Evolutionary conservation across 768 basidiomycete genomes (phyloP), one percentile per base, ranked within the genome.

Genomic region (Podaxis sp.): DNA sequence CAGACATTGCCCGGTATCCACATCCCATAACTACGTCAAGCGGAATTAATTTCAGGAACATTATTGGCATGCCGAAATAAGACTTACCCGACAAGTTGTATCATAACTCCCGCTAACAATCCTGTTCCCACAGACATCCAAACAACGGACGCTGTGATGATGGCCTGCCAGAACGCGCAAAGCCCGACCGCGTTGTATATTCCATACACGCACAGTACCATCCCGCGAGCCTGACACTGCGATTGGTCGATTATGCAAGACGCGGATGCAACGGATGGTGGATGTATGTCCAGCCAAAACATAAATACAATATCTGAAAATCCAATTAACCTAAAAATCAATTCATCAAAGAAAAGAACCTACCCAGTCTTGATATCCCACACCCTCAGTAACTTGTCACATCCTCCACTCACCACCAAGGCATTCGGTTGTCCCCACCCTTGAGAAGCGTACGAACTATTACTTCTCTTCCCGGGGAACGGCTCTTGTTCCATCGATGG

Each of bases 101-200:
- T 99, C 96, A 73, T 99, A 99, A 72, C 95, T 95, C 37, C 95
- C 96, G 67, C 92, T 95, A 40, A 95, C 95, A 12, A 90, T 89
- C 67, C 78, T 81, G 65, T 87, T 87, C 26, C 94, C 96, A 67
- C 85, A 89, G 11, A 95, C 88, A 73, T 98, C 96, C 33, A 98
- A 76, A 71, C 93, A 94, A 51, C 96, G 78, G 13, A 99, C 96
- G 67, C 91, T 93, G 46, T 84, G 79, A 28, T 78, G 75, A 72
- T 99, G 96, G 0, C 96, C 96, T 20, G 78, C 74, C 36, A 99
- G 79, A 6, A 88, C 78, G 17, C 84, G 80, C 37, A 92, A 70
- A 62, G 84, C 75, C 51, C 82, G 78, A 0, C 96, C 96, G 12
- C 80, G 82, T 73, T 93, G 91, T 37, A 99, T 84, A 73, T 99